Conservation (phyloP, 352 stramenopile species). For the Blastocystis sp. region DNA sequence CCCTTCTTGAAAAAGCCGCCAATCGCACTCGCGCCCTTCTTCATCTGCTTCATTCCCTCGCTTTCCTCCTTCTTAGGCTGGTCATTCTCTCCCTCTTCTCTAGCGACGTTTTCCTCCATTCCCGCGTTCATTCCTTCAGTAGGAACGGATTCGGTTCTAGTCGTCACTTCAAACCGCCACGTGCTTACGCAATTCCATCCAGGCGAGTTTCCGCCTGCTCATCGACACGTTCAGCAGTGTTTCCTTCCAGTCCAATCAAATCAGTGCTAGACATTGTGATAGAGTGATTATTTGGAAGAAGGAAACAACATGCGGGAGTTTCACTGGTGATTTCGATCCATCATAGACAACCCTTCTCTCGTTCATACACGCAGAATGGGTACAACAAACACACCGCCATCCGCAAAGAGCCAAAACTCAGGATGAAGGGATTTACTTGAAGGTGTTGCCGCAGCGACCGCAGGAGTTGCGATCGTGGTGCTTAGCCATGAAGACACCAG, state of each 20-base stretch:
- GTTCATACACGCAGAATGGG: not conserved
- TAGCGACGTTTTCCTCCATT: no score
- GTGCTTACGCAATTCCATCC: no score
- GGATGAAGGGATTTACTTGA: slow-evolving; percentile 73
- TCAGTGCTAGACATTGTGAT: not conserved
- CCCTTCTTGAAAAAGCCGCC: slow-evolving; percentile 60
- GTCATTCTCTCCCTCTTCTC: not conserved
- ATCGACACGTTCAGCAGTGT: slow-evolving; percentile 1
- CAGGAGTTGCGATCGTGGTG: slow-evolving; percentile 99
- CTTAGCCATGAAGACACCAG: slow-evolving; percentile 97
- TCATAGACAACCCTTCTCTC: not conserved
- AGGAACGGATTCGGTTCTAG: no score
- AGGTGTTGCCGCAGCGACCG: slow-evolving; percentile 95
- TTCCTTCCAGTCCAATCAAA: not conserved
- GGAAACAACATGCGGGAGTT: slow-evolving; percentile 2
- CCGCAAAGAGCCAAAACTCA: not conserved
- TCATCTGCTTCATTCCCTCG: slow-evolving; percentile 10
- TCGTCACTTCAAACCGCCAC: no score
- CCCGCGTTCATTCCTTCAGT: no score
- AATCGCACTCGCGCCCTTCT: slow-evolving; percentile 20
- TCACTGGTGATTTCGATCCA: not conserved
- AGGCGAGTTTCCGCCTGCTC: not conserved
- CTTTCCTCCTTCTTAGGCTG: slow-evolving; percentile 50
- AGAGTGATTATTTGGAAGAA: not conserved
- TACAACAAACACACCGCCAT: not conserved